Evolutionary conservation across 176 grass and related monocot species (phyloP), one percentile per base, ranked within the genome.

Genomic region (Ensete ventricosum): DNA sequence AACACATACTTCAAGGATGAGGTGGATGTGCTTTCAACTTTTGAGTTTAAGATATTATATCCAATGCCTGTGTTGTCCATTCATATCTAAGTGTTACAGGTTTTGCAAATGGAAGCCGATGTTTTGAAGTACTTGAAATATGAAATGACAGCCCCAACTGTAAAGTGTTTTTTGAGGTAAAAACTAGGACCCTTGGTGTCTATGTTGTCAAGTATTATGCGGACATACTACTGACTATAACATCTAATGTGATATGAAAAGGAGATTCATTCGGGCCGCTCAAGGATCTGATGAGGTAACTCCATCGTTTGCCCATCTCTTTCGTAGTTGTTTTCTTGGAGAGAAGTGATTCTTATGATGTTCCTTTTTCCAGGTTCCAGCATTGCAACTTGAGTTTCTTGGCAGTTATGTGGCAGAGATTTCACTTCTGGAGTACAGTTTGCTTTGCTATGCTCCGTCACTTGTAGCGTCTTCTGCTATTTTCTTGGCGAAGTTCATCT

Each of bases 1-100:
- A 99, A 99, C 34, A 99, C 95, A 75, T 99, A 99, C 72, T 99
- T 94, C 75, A 99, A 88, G 85, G 95, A 99, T 69, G 90, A 99
- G 90, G 90, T 89, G 3, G 86, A 71, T 21, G 22, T 70, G 24
- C 27, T 51, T 77, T 50, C 9, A 2, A 59, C 9, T 9, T 0
- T 19, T 23, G 22, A 57, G 11, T 9, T n/a, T 73, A 54, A n/a
- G 22, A 17, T 43, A 43, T 43, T 4, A 43, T 19, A 16, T 71
- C 53, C 13, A 3, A 23, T 77, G 9, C 69, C 76, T 72, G 8
- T 77, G 0, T 58, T 19, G 0, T 1, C 55, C 16, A 11, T 52
- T 75, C 78, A 77, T 84, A 66, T 60, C 24, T 16, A 52, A 82
- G 1, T 58, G 71, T 7, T 29, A 78, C 73, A 92, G 90, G 90